Percentiles rank a stretch among this genome's conserved stretches.
These are phyloP conservation scores for Globisporangium abappressorium DNA, from an alignment of 352 stramenopile genomes.

Conservation along the genomic window DNA sequence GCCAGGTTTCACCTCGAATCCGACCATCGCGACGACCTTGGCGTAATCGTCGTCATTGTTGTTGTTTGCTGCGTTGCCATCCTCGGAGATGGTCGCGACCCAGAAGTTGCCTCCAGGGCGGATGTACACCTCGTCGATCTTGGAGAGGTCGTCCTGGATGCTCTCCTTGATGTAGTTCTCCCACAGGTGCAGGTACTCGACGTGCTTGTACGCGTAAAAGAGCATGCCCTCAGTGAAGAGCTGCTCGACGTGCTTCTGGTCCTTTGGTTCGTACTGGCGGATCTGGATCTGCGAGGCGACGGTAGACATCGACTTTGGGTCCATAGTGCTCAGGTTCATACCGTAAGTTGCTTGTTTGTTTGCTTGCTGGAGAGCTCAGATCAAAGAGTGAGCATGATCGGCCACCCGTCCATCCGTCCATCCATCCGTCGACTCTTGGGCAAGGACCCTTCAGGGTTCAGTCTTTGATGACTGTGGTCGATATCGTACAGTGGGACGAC, in stretches of 20 bases:
- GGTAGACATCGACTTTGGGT: neutral
- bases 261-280: constrained; percentile 22
- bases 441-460: neutral
- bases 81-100: constrained; percentile 25
- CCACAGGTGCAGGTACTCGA: constrained; percentile 12
- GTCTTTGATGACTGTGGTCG: neutral
- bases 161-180: constrained; percentile 19
- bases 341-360: too few species aligned
- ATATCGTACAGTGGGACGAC: neutral
- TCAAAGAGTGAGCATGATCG: neutral
- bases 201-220: constrained; percentile 21
- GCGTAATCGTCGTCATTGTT: neutral
- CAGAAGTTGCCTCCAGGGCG: constrained; percentile 41
- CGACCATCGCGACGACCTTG: constrained; percentile 29
- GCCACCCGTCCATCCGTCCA: neutral
- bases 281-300: constrained; percentile 13
- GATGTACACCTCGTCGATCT: constrained; percentile 41
- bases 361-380: neutral
- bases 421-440: neutral
- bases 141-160: constrained; percentile 25
- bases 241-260: constrained; percentile 27
- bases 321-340: neutral
- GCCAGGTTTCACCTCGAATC: constrained; percentile 24
- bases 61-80: neutral
- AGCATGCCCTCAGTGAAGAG: constrained; percentile 30